Evolutionary conservation across 2,329 filamentous ascomycete species (phyloP).

Genomic region (Cladophialophora carrionii): DNA sequence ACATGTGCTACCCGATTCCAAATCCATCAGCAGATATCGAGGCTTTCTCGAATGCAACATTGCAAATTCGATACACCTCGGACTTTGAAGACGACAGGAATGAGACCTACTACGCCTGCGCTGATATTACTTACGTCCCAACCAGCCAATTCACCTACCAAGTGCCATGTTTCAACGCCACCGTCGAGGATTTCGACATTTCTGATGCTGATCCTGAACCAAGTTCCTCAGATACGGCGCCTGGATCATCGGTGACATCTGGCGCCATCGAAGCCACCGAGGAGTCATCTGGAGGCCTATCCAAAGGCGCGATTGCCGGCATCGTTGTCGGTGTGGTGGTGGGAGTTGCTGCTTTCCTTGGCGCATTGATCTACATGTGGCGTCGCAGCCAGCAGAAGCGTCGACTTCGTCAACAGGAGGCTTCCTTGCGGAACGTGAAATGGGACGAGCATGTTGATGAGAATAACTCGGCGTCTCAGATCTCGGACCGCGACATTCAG

Average conservation of each 20-base stretch:
- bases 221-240: not conserved
- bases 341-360: constrained; percentile 23
- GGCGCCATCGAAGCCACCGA: constrained; percentile 13
- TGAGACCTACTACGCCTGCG: constrained; percentile 54
- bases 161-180: constrained; percentile 55
- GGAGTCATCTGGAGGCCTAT: constrained; percentile 41
- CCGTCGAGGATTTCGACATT: constrained; percentile 43
- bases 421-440: constrained; percentile 28
- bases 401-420: constrained; percentile 29
- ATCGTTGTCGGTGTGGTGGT: constrained; percentile 42
- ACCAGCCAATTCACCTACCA: constrained; percentile 47
- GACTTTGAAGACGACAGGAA: constrained; percentile 49
- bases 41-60: constrained; percentile 51
- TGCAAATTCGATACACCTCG: constrained; percentile 51
- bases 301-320: constrained; percentile 50
- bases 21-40: constrained; percentile 42
- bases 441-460: constrained; percentile 25
- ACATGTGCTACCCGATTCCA: constrained; percentile 52
- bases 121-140: constrained; percentile 52
- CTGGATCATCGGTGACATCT: not conserved
- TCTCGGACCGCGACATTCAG: constrained; percentile 7
- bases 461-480: not conserved
- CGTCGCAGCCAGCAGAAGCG: constrained; percentile 27
- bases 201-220: constrained; percentile 29
- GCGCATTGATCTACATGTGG: constrained; percentile 26